A percentile compares a stretch with the other conserved stretches of the same genome.
Conservation (phyloP, 345 rosid genomes). For the Erodium maritimum region DNA sequence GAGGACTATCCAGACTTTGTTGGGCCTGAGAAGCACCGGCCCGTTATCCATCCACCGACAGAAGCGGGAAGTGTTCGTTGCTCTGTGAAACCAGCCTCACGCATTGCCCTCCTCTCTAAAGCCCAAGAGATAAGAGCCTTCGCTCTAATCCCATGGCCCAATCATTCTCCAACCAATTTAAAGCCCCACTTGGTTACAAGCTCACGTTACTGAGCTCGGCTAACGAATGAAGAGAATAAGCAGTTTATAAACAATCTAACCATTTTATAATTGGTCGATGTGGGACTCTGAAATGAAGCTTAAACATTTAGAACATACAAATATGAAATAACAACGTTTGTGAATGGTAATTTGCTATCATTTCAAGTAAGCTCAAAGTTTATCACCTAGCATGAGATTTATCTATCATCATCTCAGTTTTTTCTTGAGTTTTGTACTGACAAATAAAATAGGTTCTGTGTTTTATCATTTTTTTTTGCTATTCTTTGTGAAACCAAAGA, state of each 20-base stretch:
- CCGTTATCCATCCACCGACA: constrained; percentile 29
- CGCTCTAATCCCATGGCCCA: not conserved
- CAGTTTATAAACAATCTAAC: not conserved
- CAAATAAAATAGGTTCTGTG: too few relatives aligned
- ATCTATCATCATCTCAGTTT: too few relatives aligned
- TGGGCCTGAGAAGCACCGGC: constrained; percentile 3
- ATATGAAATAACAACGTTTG: too few relatives aligned
- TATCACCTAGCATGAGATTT: too few relatives aligned
- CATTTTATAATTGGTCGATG: rapidly evolving
- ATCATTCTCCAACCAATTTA: rapidly evolving
- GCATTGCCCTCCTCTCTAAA: constrained; percentile 23
- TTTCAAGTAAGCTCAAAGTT: too few relatives aligned
- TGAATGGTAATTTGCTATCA: too few relatives aligned
- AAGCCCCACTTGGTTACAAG: constrained; percentile 20
- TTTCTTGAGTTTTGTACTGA: too few relatives aligned
- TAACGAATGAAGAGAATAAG: rapidly evolving
- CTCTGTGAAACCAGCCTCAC: constrained; percentile 45
- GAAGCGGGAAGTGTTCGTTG: constrained; percentile 30
- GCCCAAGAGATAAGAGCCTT: constrained; percentile 4
- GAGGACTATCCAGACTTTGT: not conserved
- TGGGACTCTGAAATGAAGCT: too few relatives aligned
- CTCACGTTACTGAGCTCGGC: constrained; percentile 14
- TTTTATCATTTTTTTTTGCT: too few relatives aligned
- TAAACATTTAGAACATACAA: too few relatives aligned
- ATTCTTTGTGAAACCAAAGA: too few relatives aligned